Conservation (phyloP, 306 rosid genomes). For the Carpinus fangiana region DNA sequence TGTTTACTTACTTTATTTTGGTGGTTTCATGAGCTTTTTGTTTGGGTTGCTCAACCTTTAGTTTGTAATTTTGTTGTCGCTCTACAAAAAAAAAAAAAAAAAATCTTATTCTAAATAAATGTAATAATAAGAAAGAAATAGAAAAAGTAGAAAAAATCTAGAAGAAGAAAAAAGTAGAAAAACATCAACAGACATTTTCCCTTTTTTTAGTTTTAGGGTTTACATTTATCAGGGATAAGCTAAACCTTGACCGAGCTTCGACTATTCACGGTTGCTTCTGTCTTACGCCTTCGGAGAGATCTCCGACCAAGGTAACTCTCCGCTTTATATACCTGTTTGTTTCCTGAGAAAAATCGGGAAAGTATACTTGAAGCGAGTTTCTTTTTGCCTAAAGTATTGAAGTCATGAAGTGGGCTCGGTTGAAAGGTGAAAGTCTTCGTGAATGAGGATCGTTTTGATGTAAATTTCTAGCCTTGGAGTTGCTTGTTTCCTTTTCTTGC, state of each 20-base stretch:
- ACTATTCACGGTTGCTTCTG: background rate
- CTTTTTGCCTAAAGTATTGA: background rate
- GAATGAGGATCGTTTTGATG: background rate
- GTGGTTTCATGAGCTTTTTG: too few species aligned
- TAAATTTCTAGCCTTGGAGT: background rate
- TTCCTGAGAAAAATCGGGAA: background rate
- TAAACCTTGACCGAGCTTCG: background rate
- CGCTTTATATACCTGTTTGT: background rate
- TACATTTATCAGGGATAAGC: background rate
- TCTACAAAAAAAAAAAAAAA: too few species aligned
- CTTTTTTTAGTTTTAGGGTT: slow-evolving; percentile 6
- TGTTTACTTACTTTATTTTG: too few species aligned
- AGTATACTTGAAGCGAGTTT: background rate
- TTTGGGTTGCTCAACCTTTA: too few species aligned
- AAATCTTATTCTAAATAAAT: too few species aligned
- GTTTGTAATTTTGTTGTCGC: too few species aligned
- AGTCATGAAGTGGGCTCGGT: background rate
- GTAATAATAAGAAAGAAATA: background rate
- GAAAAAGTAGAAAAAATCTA: background rate
- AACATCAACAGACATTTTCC: too few species aligned
- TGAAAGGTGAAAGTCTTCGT: background rate
- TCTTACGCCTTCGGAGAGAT: slow-evolving; percentile 4
- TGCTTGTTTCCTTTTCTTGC: background rate
- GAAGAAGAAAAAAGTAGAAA: background rate
- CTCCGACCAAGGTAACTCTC: background rate